Conservation (phyloP, 2,329 filamentous ascomycete genomes). For the Chaetomium globosum region DNA sequence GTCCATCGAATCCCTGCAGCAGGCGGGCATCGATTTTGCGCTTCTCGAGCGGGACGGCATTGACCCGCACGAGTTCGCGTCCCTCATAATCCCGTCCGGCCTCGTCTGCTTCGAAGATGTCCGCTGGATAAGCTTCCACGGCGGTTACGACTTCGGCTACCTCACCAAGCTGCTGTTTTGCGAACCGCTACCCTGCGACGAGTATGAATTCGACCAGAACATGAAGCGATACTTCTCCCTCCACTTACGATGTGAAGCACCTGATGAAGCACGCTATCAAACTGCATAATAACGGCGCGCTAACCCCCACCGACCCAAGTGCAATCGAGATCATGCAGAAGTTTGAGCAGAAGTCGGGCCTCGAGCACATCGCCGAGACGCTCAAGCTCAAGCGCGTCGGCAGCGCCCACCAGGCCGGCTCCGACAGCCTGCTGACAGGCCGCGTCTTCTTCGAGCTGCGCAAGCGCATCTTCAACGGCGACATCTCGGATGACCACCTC, state of each 20-base stretch:
- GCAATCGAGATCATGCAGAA: slow-evolving; percentile 77
- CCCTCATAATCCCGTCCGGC: slow-evolving; percentile 87
- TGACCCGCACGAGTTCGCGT: slow-evolving; percentile 83
- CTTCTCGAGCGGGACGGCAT: slow-evolving; percentile 86
- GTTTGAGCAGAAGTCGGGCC: slow-evolving; percentile 85
- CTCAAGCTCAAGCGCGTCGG: slow-evolving; percentile 88
- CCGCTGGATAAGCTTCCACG: slow-evolving; percentile 97
- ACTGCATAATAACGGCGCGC: slow-evolving; percentile 64
- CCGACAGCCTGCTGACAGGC: slow-evolving; percentile 89
- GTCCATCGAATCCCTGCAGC: slow-evolving; percentile 86
- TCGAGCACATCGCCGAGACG: slow-evolving; percentile 92
- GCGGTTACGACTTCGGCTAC: slow-evolving; percentile 97
- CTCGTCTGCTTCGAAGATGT: slow-evolving; percentile 85
- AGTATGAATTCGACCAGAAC: slow-evolving; percentile 83
- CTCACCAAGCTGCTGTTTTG: slow-evolving; percentile 90
- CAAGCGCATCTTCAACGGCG: slow-evolving; percentile 81
- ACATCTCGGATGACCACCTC: slow-evolving; percentile 77
- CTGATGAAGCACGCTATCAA: slow-evolving; percentile 87
- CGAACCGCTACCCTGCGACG: slow-evolving; percentile 81
- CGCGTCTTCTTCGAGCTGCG: slow-evolving; percentile 93
- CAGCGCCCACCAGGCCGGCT: slow-evolving; percentile 87
- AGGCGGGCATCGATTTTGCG: slow-evolving; percentile 89
- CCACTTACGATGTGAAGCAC: slow-evolving; percentile 94
- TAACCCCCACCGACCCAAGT: slow-evolving; percentile 64
- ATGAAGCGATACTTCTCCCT: slow-evolving; percentile 93